These are phyloP conservation scores for Pichia sp. DNA, from an alignment of 1,139 yeast species.

Conservation along the genomic window DNA sequence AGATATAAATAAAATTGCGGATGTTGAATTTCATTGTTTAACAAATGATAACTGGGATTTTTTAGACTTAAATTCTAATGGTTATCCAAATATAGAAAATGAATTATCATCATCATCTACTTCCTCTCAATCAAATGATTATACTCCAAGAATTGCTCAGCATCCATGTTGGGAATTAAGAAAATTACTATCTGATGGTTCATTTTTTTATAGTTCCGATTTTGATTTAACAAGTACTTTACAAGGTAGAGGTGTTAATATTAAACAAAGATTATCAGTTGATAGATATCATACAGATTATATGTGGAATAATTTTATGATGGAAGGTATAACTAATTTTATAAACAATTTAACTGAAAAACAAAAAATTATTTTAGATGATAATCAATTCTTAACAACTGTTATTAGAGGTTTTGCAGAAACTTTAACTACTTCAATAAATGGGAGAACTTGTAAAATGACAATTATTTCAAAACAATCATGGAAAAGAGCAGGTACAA, in stretches of 20 bases:
- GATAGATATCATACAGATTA: constrained; percentile 72
- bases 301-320: constrained; percentile 95
- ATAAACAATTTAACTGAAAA: constrained; percentile 61
- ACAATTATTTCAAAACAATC: constrained; percentile 89
- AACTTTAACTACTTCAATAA: constrained; percentile 51
- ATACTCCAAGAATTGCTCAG: constrained; percentile 34
- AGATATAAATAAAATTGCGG: constrained; percentile 69
- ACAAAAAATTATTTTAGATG: constrained; percentile 56
- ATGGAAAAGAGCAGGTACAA: constrained; percentile 93
- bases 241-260: constrained; percentile 61
- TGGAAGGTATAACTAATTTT: constrained; percentile 73
- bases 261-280: constrained; percentile 35
- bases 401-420: constrained; percentile 94
- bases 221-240: constrained; percentile 82
- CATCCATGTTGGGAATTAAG: constrained; percentile 83
- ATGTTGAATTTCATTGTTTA: constrained; percentile 80
- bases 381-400: constrained; percentile 76
- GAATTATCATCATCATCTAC: constrained; percentile 14
- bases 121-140: constrained; percentile 17
- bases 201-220: constrained; percentile 86
- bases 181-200: constrained; percentile 76
- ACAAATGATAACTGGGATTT: constrained; percentile 76
- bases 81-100: constrained; percentile 43
- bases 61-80: constrained; percentile 56
- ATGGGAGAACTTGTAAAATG: constrained; percentile 48